These are phyloP conservation scores for Gaeumannomyces tritici DNA, from an alignment of 2,329 filamentous ascomycete species.

Conservation along the genomic window DNA sequence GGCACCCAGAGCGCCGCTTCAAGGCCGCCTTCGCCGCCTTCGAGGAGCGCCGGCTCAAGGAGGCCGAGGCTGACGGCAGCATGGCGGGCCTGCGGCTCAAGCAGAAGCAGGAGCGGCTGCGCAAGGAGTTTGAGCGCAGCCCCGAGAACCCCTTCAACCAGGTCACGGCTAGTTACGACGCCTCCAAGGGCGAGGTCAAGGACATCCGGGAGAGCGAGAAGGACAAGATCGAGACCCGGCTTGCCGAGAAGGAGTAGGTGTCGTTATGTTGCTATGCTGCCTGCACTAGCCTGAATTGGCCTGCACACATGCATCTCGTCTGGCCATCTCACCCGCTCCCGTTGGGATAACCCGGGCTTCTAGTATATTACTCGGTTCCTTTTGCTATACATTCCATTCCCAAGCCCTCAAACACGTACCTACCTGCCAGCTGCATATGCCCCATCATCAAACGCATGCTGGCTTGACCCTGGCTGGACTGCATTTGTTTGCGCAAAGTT, in stretches of 20 bases:
- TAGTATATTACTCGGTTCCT: not conserved
- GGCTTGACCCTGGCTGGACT: too few relatives aligned
- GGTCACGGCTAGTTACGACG: conserved; percentile 65
- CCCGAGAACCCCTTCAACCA: conserved; percentile 96
- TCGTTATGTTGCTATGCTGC: not conserved
- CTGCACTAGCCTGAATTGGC: not conserved
- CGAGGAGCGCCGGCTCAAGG: conserved; percentile 69
- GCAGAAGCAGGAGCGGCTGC: conserved; percentile 74
- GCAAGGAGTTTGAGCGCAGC: conserved; percentile 91
- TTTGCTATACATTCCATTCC: not conserved
- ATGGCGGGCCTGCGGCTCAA: conserved; percentile 65
- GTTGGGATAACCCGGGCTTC: not conserved
- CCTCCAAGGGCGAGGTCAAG: conserved; percentile 65
- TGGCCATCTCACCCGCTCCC: not conserved
- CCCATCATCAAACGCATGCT: too few relatives aligned
- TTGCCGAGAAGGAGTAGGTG: conserved; percentile 28
- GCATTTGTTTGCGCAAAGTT: too few relatives aligned
- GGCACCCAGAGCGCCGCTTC: conserved; percentile 79
- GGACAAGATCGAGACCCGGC: conserved; percentile 62
- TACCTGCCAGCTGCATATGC: too few relatives aligned
- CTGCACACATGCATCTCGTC: not conserved
- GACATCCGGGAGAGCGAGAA: conserved; percentile 57
- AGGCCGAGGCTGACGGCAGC: conserved; percentile 76
- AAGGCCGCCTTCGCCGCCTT: conserved; percentile 78
- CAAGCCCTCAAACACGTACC: not conserved